Evolutionary conservation across 2,329 filamentous ascomycete species (phyloP).

Genomic region (Corynespora cassiicola): DNA sequence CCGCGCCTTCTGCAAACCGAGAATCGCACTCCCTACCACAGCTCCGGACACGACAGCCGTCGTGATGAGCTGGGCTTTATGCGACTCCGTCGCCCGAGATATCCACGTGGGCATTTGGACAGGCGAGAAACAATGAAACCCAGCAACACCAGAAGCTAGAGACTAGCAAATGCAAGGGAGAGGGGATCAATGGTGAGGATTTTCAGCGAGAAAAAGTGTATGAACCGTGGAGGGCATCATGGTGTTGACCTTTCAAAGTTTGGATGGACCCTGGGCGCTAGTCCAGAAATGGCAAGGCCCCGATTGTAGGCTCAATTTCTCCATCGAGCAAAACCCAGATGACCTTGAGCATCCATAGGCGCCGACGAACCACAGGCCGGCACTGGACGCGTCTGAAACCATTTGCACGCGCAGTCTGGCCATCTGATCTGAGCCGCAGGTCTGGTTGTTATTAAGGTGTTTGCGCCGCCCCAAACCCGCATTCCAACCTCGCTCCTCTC

Average conservation of each 20-base stretch:
- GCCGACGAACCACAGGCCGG: conserved; percentile 35
- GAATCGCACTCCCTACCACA: conserved; percentile 59
- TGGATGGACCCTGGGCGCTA: conserved; percentile 12
- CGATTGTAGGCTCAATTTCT: conserved; percentile 17
- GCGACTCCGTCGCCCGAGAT: conserved; percentile 51
- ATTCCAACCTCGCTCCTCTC: conserved; percentile 2
- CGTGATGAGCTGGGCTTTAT: conserved; percentile 68
- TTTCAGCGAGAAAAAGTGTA: conserved; percentile 3
- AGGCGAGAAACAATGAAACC: conserved; percentile 3
- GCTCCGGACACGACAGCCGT: conserved; percentile 68
- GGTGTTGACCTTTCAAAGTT: conserved; percentile 13
- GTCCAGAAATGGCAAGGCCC: conserved; percentile 19
- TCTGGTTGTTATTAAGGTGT: conserved; percentile 21
- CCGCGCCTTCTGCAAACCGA: conserved; percentile 63
- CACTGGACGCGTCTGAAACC: conserved; percentile 45
- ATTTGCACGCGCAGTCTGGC: conserved; percentile 38
- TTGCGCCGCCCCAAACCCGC: conserved; percentile 1
- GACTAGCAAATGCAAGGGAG: conserved; percentile 6
- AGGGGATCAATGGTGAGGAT: conserved; percentile 5
- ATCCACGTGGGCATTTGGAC: conserved; percentile 54
- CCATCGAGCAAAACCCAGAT: conserved; percentile 30
- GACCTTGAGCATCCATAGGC: conserved; percentile 28
- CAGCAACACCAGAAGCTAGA: conserved; percentile 6
- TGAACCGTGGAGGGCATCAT: neutral
- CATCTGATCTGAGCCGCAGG: conserved; percentile 28